phyloP scores from a whole-genome alignment of 1,284 basidiomycete genomes.

The Moesziomyces aphidis region DNA sequence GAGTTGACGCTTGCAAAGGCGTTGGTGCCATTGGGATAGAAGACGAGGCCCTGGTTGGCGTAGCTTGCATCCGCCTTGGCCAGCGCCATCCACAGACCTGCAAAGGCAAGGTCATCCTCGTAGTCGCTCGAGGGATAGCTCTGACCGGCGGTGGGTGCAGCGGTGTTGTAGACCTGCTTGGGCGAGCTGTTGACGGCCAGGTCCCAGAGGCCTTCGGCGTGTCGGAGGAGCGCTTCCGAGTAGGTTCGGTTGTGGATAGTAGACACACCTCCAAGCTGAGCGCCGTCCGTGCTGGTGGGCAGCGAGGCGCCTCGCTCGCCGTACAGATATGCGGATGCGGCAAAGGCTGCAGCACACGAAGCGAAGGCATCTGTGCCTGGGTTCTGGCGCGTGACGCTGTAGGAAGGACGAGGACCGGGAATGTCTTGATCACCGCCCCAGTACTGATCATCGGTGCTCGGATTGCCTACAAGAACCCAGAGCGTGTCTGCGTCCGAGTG shows the following conservation, averaged over 20 bases:
- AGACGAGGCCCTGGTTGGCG: constrained; percentile 76
- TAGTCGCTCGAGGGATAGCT: constrained; percentile 80
- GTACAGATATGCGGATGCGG: constrained; percentile 85
- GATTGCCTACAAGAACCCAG: constrained; percentile 80
- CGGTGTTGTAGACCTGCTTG: constrained; percentile 71
- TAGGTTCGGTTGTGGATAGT: constrained; percentile 76
- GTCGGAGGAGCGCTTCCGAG: constrained; percentile 76
- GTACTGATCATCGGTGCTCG: constrained; percentile 79
- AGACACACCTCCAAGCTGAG: constrained; percentile 33
- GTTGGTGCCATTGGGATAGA: constrained; percentile 73
- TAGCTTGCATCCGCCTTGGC: constrained; percentile 76
- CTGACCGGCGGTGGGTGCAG: constrained; percentile 75
- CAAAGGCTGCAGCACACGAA: constrained; percentile 83
- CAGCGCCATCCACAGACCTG: constrained; percentile 80
- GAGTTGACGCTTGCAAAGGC: constrained; percentile 72
- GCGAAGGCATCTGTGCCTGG: constrained; percentile 92
- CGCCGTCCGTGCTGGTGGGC: constrained; percentile 25
- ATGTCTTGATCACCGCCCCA: constrained; percentile 89
- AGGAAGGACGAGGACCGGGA: constrained; percentile 79
- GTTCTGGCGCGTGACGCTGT: constrained; percentile 78
- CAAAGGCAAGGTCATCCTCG: constrained; percentile 72
- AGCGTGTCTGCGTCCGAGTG: constrained; percentile 81
- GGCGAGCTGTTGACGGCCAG: constrained; percentile 74
- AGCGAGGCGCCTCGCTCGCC: constrained; percentile 42
- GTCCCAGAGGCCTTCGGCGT: constrained; percentile 79